Base-by-base conservation (phyloP, 169 alveolate species). In the Prorocentrum cordatum region DNA sequence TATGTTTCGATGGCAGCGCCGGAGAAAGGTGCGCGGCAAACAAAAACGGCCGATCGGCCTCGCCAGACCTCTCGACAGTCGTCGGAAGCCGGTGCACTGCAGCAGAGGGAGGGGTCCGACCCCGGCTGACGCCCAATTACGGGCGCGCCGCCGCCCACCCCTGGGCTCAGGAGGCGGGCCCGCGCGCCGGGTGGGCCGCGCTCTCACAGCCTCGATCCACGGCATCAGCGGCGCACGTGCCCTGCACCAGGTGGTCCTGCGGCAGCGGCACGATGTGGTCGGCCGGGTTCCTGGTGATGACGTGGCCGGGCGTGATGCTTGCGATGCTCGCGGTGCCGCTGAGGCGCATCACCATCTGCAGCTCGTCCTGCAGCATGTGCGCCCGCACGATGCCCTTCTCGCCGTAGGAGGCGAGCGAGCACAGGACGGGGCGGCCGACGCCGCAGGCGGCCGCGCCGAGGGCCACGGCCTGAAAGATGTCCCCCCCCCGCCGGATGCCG, bases 401-500 rank as follows among this genome's bases (percentile, higher is more conserved):
- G 38, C 71, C 71, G 71, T 61, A 61, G 33, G 71, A 61, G 22
- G 71, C 71, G 12, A 61, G 38, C 38, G 71, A 61, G 71, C 27
- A 92, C 29, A 92, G 45, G 29, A 84, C 47, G 6, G 93, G 86
- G 50, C 93, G 72, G 36, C 93, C 93, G 4, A 92, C 33, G 50
- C 90, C 90, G 9, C 66, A 91, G 22, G 92, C 92, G 27, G 59
- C 59, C 10, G 93, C 93, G 27, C 93, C 93, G 14, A 85, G n/a
- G 22, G 93, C 93, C 2, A 92, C 62, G 27, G 93, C 93, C 59
- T 92, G 83, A 14, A 92, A 42, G 1, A 85, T 82, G 59, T 92
- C 92, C 58, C 91, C 84, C 7, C 92, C 93, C 16, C 93, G 72
- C 47, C 93, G 72, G 22, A 92, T 85, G 22, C 93, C 93, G 29